A percentile compares a stretch with the other conserved stretches of the same genome.
Conservation (phyloP, 768 basidiomycete species). For the Agrocybe praecox region DNA sequence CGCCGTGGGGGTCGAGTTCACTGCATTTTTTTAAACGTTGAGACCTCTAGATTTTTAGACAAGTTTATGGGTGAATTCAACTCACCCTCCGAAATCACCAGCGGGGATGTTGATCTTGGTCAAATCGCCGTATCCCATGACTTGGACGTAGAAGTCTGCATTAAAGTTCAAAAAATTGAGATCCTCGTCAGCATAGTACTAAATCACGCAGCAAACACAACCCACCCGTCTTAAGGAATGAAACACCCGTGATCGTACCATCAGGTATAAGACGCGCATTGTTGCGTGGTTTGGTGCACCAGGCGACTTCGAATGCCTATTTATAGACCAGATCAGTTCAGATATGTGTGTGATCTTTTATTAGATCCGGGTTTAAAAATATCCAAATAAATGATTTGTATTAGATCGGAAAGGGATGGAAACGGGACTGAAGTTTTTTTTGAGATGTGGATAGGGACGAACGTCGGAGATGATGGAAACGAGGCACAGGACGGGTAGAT, state of each 20-base stretch:
- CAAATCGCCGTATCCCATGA: conserved; percentile 45
- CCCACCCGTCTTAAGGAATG: conserved; percentile 42
- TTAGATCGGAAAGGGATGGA: neutral
- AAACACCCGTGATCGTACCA: conserved; percentile 41
- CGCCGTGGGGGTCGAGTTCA: conserved; percentile 48
- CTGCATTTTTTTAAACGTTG: conserved; percentile 18
- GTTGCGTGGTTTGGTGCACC: conserved; percentile 47
- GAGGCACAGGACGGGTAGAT: neutral
- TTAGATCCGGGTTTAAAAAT: neutral
- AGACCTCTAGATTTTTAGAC: neutral
- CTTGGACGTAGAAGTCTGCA: conserved; percentile 41
- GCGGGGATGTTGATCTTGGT: conserved; percentile 40
- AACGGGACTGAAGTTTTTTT: too few species aligned
- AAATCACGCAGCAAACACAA: neutral
- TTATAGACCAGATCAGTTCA: conserved; percentile 2
- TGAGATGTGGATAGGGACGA: neutral
- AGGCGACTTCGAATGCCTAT: conserved; percentile 45
- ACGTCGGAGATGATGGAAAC: neutral
- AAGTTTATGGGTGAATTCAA: neutral
- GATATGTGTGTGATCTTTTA: neutral
- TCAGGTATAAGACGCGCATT: conserved; percentile 49
- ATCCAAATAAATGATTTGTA: too few species aligned
- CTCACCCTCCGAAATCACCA: conserved; percentile 43
- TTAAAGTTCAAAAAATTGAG: neutral
- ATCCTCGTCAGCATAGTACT: too few species aligned